Evolutionary conservation across 129 eudicot genomes (phyloP).

Genomic region (Flaveria linearis): DNA sequence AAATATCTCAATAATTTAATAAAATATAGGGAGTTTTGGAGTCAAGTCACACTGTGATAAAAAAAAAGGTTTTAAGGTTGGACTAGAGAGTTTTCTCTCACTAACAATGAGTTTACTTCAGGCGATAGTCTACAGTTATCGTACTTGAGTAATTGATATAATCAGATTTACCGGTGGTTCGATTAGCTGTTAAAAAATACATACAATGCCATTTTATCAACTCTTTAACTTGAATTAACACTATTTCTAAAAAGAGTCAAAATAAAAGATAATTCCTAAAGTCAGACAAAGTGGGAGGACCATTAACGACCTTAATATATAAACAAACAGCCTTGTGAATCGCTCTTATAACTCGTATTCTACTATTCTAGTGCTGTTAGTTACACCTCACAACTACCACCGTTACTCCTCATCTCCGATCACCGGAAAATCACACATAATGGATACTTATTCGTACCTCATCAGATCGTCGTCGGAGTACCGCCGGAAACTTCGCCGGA

Average conservation of each 20-base stretch:
- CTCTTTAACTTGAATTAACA: too few species aligned
- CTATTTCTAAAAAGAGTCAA: not conserved
- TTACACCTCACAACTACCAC: not conserved
- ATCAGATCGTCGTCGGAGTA: conserved; percentile 37
- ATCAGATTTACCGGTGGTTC: too few species aligned
- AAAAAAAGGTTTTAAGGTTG: too few species aligned
- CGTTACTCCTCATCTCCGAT: conserved; percentile 1
- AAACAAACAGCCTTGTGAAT: conserved; percentile 15
- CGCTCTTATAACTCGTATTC: not conserved
- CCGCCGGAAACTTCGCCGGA: conserved; percentile 35
- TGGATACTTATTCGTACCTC: conserved; percentile 33
- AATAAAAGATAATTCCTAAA: not conserved
- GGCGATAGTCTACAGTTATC: too few species aligned
- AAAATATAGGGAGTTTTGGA: too few species aligned
- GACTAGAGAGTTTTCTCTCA: too few species aligned
- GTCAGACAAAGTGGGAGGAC: conserved; percentile 35
- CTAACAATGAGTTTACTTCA: too few species aligned
- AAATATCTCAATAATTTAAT: too few species aligned
- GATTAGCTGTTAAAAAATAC: too few species aligned
- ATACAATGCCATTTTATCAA: too few species aligned
- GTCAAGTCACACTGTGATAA: too few species aligned
- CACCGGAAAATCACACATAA: conserved; percentile 12
- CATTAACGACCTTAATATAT: not conserved
- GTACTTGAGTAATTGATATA: too few species aligned
- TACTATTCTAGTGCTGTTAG: not conserved